Evolutionary conservation across 2,329 filamentous ascomycete genomes (phyloP).

Genomic region (Truncatella angustata): DNA sequence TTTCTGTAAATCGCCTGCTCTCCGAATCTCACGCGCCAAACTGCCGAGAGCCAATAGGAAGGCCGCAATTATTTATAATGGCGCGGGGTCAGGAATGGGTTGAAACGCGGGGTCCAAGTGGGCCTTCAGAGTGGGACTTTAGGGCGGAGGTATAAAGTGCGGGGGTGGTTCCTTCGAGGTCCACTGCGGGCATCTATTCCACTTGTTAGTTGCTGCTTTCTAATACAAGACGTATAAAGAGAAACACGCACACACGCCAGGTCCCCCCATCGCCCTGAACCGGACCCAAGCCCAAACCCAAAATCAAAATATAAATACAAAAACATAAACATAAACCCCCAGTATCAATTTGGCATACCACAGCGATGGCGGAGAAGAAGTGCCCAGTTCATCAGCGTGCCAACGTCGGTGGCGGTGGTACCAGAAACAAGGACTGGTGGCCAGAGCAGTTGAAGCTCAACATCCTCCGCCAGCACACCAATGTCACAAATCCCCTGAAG

Average conservation of each 20-base stretch:
- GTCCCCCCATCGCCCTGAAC: background rate
- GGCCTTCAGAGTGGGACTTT: background rate
- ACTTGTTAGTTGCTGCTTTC: background rate
- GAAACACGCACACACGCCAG: background rate
- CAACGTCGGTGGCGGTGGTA: constrained; percentile 41
- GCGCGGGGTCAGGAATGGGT: background rate
- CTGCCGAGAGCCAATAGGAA: constrained; percentile 1
- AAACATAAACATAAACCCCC: background rate
- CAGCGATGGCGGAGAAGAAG: constrained; percentile 7
- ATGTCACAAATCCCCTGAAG: constrained; percentile 61
- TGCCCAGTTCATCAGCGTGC: constrained; percentile 2
- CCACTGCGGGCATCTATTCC: background rate
- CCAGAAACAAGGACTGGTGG: constrained; percentile 72
- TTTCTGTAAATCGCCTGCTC: background rate
- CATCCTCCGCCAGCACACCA: constrained; percentile 70
- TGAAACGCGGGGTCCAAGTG: background rate
- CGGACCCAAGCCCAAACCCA: background rate
- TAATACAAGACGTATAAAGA: background rate
- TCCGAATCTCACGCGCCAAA: constrained; percentile 2
- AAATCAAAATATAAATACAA: background rate
- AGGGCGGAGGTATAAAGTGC: constrained; percentile 3
- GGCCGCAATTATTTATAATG: constrained; percentile 1
- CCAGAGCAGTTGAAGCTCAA: constrained; percentile 65
- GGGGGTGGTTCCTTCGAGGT: constrained; percentile 1
- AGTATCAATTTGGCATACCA: background rate